Conservation (phyloP, 495 filamentous ascomycete genomes). For the Clohesyomyces aquaticus region DNA sequence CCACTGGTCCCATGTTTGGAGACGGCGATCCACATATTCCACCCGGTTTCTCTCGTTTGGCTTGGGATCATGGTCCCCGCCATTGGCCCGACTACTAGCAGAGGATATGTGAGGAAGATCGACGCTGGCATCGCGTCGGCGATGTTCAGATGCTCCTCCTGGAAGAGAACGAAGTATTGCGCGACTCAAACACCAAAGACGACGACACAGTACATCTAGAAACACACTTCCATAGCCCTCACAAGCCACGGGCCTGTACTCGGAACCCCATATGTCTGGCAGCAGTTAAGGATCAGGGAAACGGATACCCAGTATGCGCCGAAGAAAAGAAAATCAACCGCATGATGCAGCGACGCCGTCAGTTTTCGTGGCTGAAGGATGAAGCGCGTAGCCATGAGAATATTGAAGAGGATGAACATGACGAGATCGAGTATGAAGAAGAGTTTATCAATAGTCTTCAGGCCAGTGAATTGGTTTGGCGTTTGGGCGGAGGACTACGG, state of each 20-base stretch:
- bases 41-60: slow-evolving; percentile 49
- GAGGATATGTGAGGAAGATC: slow-evolving; percentile 61
- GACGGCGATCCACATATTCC: too few relatives aligned
- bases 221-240: slow-evolving; percentile 50
- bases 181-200: slow-evolving; percentile 52
- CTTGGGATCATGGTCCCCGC: slow-evolving; percentile 49
- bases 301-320: slow-evolving; percentile 39
- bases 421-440: slow-evolving; percentile 54
- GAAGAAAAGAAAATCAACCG: slow-evolving; percentile 36
- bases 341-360: slow-evolving; percentile 33
- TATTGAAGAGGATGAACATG: slow-evolving; percentile 60
- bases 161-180: slow-evolving; percentile 60
- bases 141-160: slow-evolving; percentile 48
- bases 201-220: slow-evolving; percentile 57
- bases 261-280: slow-evolving; percentile 39
- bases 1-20: too few relatives aligned
- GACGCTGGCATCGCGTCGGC: slow-evolving; percentile 55
- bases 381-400: slow-evolving; percentile 52
- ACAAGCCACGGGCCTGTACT: slow-evolving; percentile 47
- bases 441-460: slow-evolving; percentile 46
- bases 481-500: slow-evolving; percentile 29
- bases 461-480: slow-evolving; percentile 40
- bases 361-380: slow-evolving; percentile 18
- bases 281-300: slow-evolving; percentile 33
- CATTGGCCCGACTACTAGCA: slow-evolving; percentile 58